Evolutionary conservation across 352 stramenopile species (phyloP).

Genomic region (Globisporangium camurandrum): DNA sequence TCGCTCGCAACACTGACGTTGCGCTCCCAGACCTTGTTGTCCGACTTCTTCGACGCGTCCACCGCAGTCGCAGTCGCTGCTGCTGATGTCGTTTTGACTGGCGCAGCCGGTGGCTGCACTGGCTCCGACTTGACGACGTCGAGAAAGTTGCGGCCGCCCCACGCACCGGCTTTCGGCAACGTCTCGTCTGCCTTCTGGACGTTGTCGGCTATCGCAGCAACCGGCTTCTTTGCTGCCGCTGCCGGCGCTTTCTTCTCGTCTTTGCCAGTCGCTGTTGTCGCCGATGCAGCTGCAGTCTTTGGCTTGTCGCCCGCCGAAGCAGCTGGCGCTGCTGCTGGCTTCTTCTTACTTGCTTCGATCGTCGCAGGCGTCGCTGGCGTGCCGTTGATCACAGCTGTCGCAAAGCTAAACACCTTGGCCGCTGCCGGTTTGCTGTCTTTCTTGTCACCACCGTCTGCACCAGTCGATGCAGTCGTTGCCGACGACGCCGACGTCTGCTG

Average conservation of each 20-base stretch:
- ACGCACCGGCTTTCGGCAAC: constrained; percentile 59
- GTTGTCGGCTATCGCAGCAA: constrained; percentile 3
- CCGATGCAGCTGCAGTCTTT: constrained; percentile 15
- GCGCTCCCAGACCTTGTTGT: constrained; percentile 16
- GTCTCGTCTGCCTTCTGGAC: constrained; percentile 25
- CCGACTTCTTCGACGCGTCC: constrained; percentile 18
- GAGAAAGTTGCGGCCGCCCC: constrained; percentile 75
- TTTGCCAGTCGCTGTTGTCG: constrained; percentile 32
- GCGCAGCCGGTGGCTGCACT: constrained; percentile 18
- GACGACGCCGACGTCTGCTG: constrained; percentile 26
- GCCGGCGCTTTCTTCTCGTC: constrained; percentile 24
- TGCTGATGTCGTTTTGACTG: constrained; percentile 15
- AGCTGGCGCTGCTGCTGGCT: constrained; percentile 7
- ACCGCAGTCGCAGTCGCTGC: constrained; percentile 1
- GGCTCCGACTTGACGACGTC: constrained; percentile 80
- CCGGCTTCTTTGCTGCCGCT: constrained; percentile 14
- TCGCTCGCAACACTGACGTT: neutral
- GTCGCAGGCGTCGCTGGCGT: constrained; percentile 34
- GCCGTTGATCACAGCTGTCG: constrained; percentile 71
- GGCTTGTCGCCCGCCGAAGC: constrained; percentile 17
- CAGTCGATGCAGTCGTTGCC: neutral
- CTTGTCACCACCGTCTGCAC: neutral
- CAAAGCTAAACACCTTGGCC: constrained; percentile 60
- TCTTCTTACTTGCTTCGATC: constrained; percentile 39
- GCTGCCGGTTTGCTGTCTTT: constrained; percentile 6